A percentile compares a stretch with the other conserved stretches of the same genome.
Evolutionary conservation across 1,284 basidiomycete genomes (phyloP).

Genomic region (Microbotryum silenes-acaulis): DNA sequence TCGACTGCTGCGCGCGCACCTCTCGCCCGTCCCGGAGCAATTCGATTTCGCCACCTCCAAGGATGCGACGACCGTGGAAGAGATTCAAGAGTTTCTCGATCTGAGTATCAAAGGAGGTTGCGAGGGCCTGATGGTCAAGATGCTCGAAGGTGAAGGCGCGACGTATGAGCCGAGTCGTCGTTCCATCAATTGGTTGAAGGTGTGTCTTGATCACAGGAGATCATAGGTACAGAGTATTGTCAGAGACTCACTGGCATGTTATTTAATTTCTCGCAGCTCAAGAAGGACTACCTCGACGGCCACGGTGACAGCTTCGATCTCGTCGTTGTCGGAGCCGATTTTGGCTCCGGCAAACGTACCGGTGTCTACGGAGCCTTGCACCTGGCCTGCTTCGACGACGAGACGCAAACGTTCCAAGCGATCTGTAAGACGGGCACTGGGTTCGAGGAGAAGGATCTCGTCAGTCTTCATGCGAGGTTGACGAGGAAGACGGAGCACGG

Average conservation of each 20-base stretch:
- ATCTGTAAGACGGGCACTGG: conserved; percentile 99
- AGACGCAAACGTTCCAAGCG: conserved; percentile 84
- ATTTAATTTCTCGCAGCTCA: conserved; percentile 54
- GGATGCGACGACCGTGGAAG: conserved; percentile 81
- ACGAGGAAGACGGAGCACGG: conserved; percentile 48
- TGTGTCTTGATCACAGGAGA: conserved; percentile 38
- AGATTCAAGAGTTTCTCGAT: conserved; percentile 91
- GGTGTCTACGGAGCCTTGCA: conserved; percentile 93
- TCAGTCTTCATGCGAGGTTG: conserved; percentile 72
- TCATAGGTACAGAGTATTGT: background rate
- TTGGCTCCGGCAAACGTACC: conserved; percentile 95
- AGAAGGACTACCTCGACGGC: conserved; percentile 96
- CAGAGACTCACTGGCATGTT: background rate
- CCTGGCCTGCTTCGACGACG: conserved; percentile 85
- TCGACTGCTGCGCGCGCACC: conserved; percentile 66
- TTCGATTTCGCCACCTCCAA: conserved; percentile 88
- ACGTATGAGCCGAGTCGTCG: conserved; percentile 91
- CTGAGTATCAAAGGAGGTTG: conserved; percentile 96
- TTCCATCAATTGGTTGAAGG: conserved; percentile 98
- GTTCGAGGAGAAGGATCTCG: conserved; percentile 84
- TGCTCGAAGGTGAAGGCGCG: conserved; percentile 82
- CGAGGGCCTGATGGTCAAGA: conserved; percentile 99
- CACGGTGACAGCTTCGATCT: conserved; percentile 96
- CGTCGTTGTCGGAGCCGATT: conserved; percentile 92
- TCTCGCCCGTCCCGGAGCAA: conserved; percentile 74